phyloP scores from a whole-genome alignment of 192 early-diverging fungal species.

The Neocallimastix lanati region DNA sequence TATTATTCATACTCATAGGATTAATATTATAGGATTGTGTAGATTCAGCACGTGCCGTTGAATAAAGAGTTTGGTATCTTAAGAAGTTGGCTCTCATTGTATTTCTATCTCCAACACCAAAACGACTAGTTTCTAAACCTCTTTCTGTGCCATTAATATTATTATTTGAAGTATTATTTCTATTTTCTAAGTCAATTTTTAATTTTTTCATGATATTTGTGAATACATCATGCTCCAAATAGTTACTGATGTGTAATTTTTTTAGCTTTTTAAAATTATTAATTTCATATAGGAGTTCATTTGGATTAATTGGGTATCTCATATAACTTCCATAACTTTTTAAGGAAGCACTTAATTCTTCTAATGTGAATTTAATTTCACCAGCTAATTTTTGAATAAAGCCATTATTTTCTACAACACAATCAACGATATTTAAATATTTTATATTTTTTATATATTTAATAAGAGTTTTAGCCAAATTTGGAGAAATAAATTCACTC shows the following conservation, averaged over 20 bases:
- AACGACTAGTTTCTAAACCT: neutral
- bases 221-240: neutral
- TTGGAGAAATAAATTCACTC: neutral
- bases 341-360: neutral
- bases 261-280: neutral
- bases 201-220: neutral
- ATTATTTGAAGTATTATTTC: neutral
- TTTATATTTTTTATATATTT: neutral
- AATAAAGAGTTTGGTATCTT: neutral
- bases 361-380: neutral
- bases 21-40: neutral
- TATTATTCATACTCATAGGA: neutral
- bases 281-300: neutral
- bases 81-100: neutral
- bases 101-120: neutral
- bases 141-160: neutral
- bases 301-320: neutral
- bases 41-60: neutral
- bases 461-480: neutral
- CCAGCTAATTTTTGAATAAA: neutral
- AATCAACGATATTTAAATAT: neutral
- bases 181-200: neutral
- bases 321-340: neutral
- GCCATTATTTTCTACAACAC: neutral
- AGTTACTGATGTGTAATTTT: neutral